These are phyloP conservation scores for Trichocomaceae sp. DNA, from an alignment of 2,329 filamentous ascomycete species.

Conservation along the genomic window DNA sequence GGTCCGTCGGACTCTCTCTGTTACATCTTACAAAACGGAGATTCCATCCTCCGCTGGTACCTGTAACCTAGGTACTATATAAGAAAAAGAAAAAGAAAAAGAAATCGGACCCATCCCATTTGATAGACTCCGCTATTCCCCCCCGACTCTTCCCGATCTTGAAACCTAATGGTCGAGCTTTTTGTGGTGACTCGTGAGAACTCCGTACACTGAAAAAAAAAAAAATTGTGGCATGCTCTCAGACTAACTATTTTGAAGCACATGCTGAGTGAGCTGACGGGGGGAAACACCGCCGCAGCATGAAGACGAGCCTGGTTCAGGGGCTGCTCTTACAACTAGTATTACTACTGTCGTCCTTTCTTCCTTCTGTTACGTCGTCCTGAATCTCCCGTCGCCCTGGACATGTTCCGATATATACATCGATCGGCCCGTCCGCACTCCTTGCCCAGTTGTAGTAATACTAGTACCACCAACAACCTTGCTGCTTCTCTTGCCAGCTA, in stretches of 20 bases:
- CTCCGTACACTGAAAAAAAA: too few species aligned
- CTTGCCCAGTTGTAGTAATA: background rate
- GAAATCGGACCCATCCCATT: conserved; percentile 4
- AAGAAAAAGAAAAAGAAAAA: background rate
- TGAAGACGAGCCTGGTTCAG: background rate
- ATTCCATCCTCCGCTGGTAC: background rate
- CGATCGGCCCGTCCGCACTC: conserved; percentile 6
- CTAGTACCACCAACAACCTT: too few species aligned
- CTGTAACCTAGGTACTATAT: too few species aligned
- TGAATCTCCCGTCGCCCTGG: conserved; percentile 3
- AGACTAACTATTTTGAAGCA: conserved; percentile 1
- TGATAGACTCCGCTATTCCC: conserved; percentile 2
- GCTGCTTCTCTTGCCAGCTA: background rate
- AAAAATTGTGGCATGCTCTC: background rate
- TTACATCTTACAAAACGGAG: background rate
- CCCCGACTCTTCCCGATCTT: conserved; percentile 26
- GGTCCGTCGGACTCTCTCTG: background rate
- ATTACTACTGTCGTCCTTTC: background rate
- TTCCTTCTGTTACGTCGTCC: conserved; percentile 1
- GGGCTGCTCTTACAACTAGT: conserved; percentile 1
- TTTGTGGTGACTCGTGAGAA: conserved; percentile 14
- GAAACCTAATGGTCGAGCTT: conserved; percentile 20
- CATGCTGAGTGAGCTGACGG: background rate
- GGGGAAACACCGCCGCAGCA: background rate
- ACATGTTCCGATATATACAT: conserved; percentile 13